phyloP scores from a whole-genome alignment of 208 protist species.

The Trypanosoma congolense region DNA sequence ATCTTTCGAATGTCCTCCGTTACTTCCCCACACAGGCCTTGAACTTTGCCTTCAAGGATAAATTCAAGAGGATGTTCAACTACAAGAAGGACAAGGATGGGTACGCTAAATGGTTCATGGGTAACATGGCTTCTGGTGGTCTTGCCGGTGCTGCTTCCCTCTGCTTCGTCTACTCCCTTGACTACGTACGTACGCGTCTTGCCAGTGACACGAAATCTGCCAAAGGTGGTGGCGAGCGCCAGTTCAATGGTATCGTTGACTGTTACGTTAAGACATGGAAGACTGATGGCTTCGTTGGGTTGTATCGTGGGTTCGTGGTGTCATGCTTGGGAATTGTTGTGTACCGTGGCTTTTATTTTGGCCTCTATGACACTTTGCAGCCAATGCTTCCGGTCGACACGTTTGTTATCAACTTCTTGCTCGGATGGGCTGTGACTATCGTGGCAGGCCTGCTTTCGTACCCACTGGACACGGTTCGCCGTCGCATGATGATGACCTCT shows the following conservation, averaged over 20 bases:
- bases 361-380: slow-evolving; percentile 91
- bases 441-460: slow-evolving; percentile 85
- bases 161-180: slow-evolving; percentile 95
- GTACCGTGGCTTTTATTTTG: slow-evolving; percentile 97
- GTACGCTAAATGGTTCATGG: slow-evolving; percentile 83
- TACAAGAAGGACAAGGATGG: slow-evolving; percentile 78
- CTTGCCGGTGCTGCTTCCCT: slow-evolving; percentile 94
- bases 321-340: slow-evolving; percentile 94
- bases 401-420: slow-evolving; percentile 70
- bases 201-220: slow-evolving; percentile 88
- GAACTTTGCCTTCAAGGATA: slow-evolving; percentile 98
- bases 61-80: slow-evolving; percentile 94
- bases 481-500: slow-evolving; percentile 95
- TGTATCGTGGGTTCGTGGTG: slow-evolving; percentile 96
- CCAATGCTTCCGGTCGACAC: slow-evolving; percentile 61
- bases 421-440: slow-evolving; percentile 68
- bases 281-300: slow-evolving; percentile 59
- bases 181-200: slow-evolving; percentile 97
- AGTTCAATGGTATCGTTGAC: slow-evolving; percentile 95
- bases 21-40: slow-evolving; percentile 98
- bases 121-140: slow-evolving; percentile 95
- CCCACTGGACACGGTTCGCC: slow-evolving; percentile 97
- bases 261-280: slow-evolving; percentile 91
- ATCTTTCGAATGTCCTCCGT: slow-evolving; percentile 95
- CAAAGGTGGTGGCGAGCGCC: slow-evolving; percentile 79